phyloP scores from a whole-genome alignment of 139 green algal genomes.

The Volvox africanus region DNA sequence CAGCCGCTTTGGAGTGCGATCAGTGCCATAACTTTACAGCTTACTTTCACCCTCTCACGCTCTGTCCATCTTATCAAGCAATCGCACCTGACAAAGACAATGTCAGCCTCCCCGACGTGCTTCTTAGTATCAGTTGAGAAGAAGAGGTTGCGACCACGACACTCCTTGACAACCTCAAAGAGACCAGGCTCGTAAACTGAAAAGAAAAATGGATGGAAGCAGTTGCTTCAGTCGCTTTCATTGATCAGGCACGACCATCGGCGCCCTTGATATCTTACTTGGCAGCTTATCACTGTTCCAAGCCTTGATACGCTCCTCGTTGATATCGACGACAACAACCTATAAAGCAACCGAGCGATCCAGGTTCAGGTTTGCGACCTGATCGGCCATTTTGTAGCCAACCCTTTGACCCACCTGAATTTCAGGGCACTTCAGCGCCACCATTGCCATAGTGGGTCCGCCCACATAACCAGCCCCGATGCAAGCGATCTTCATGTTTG shows the following conservation, averaged over 20 bases:
- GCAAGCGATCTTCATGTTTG: constrained; percentile 77
- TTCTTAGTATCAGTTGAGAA: constrained; percentile 96
- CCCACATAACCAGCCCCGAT: constrained; percentile 92
- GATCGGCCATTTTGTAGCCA: background rate
- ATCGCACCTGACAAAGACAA: constrained; percentile 94
- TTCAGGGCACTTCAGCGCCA: constrained; percentile 95
- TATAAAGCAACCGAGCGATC: background rate
- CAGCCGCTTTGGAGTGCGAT: too few relatives aligned
- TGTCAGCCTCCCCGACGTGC: constrained; percentile 94
- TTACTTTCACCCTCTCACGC: background rate
- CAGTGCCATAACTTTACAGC: background rate
- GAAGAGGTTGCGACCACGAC: constrained; percentile 94
- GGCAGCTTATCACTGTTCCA: constrained; percentile 98
- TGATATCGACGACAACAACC: constrained; percentile 50
- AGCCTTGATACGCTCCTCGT: constrained; percentile 74
- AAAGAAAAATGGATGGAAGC: background rate
- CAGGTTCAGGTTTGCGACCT: background rate
- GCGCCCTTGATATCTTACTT: constrained; percentile 60
- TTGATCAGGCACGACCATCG: background rate
- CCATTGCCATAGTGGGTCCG: constrained; percentile 94
- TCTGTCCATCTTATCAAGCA: background rate
- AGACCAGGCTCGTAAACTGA: constrained; percentile 97
- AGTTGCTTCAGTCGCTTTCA: background rate
- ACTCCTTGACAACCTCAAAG: constrained; percentile 90
- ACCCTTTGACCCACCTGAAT: constrained; percentile 82